A percentile compares a stretch with the other conserved stretches of the same genome.
Conservation (phyloP, 306 rosid species). For the Malus fusca region DNA sequence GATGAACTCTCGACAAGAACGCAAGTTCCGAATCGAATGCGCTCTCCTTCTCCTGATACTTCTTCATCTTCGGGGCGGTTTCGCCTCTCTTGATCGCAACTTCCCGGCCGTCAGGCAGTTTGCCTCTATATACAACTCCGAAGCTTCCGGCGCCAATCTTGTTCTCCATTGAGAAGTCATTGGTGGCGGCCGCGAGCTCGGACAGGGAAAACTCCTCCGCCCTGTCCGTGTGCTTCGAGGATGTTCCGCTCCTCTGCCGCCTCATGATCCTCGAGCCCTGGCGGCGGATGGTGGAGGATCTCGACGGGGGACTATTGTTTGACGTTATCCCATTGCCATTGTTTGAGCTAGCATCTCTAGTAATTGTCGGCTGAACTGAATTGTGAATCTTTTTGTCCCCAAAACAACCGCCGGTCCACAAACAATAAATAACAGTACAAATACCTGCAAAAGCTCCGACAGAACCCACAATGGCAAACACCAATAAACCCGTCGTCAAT, state of each 20-base stretch:
- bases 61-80: conserved; percentile 36
- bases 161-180: conserved; percentile 51
- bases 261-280: conserved; percentile 75
- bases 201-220: conserved; percentile 70
- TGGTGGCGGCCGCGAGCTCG: conserved; percentile 67
- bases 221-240: conserved; percentile 68
- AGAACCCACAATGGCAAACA: conserved; percentile 74
- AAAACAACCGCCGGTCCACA: conserved; percentile 81
- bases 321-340: conserved; percentile 30
- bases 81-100: conserved; percentile 87
- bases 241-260: conserved; percentile 91
- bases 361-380: conserved; percentile 88
- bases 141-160: conserved; percentile 85
- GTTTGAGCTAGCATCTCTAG: conserved; percentile 56
- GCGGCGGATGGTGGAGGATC: conserved; percentile 52
- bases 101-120: conserved; percentile 61
- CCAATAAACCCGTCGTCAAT: conserved; percentile 60
- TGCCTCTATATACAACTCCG: conserved; percentile 80
- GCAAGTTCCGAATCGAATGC: conserved; percentile 89
- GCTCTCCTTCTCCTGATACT: conserved; percentile 75
- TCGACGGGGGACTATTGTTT: conserved; percentile 46
- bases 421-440: conserved; percentile 53
- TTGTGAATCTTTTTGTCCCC: conserved; percentile 78
- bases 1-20: conserved; percentile 82
- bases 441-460: conserved; percentile 71